Base-by-base conservation (phyloP, 768 basidiomycete species). In the Leccinum fibrillosum region DNA sequence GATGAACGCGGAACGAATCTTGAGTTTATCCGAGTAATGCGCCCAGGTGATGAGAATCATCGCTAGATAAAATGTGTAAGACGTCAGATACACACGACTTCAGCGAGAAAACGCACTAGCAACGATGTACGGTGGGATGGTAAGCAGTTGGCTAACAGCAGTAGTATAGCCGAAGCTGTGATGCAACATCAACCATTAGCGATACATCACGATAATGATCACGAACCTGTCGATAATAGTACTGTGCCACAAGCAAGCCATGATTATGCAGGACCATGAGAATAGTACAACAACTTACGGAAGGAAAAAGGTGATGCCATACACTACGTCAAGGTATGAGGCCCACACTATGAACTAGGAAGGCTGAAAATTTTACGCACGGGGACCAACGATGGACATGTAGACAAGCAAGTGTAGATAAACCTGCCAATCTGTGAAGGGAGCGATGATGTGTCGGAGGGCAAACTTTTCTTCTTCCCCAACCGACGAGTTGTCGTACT, bases 291-390 rank as follows among this genome's bases (percentile, higher is more conserved):
- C 21, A 3, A 78, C 86, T 64, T 66, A 88, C 83, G 86, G 86
- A 32, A 88, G 72, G 76, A 89, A 89, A 28, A 88, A 72, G 0
- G 87, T 86, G 48, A 87, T 86, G 2, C 86, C 87, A 62, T 85
- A 87, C 2, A 87, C 86, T 88, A 42, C 11, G 34, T 19, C 42
- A 44, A 19, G 19, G 19, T 44, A 44, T 44, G 19, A 44, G 42
- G 11, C 19, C 42, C n/a, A 44, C n/a, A 11, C 10, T 4, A 11
- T 19, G 19, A 19, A 44, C 42, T 9, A 32, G 9, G 21, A 32
- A 48, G 17, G 26, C 15, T 0, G 47, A 11, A 6, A 12, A 7
- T 2, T 26, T 11, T 15, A 78, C 86, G 71, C 67, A 89, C 87
- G 64, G 25, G 86, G 87, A 2, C 70, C 77, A 47, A 84, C 68